Evolutionary conservation across 73 alveolate genomes (phyloP).

Genomic region (Paramecium pentaurelia): DNA sequence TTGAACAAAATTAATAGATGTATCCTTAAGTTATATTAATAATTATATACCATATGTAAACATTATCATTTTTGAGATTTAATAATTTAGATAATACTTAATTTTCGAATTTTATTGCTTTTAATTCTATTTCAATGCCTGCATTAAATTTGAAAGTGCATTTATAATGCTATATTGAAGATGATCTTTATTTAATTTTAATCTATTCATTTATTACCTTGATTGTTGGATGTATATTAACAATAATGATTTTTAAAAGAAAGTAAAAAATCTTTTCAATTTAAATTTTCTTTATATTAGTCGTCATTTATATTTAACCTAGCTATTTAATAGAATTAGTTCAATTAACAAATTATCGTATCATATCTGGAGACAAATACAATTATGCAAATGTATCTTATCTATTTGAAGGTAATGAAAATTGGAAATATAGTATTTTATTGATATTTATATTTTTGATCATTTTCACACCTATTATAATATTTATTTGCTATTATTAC

Average conservation of each 20-base stretch:
- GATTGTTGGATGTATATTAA: not conserved
- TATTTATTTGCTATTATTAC: not conserved
- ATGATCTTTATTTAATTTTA: not conserved
- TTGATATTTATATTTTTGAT: not conserved
- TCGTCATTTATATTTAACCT: not conserved
- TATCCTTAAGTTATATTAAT: not conserved
- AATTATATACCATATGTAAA: not conserved
- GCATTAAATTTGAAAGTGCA: not conserved
- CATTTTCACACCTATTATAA: not conserved
- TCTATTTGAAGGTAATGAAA: not conserved
- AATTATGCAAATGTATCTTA: not conserved
- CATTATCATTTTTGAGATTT: not conserved
- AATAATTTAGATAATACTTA: not conserved
- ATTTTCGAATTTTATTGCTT: not conserved
- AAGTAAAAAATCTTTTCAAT: not conserved
- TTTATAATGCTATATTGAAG: not conserved
- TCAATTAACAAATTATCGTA: not conserved
- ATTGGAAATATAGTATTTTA: not conserved
- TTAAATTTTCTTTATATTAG: not conserved
- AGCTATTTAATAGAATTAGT: not conserved
- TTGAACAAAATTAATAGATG: not conserved
- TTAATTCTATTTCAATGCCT: not conserved
- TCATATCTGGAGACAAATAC: not conserved
- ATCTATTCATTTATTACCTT: not conserved
- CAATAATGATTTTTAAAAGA: not conserved